Conservation (phyloP, 352 stramenopile species). For the Pythium folliculosum region DNA sequence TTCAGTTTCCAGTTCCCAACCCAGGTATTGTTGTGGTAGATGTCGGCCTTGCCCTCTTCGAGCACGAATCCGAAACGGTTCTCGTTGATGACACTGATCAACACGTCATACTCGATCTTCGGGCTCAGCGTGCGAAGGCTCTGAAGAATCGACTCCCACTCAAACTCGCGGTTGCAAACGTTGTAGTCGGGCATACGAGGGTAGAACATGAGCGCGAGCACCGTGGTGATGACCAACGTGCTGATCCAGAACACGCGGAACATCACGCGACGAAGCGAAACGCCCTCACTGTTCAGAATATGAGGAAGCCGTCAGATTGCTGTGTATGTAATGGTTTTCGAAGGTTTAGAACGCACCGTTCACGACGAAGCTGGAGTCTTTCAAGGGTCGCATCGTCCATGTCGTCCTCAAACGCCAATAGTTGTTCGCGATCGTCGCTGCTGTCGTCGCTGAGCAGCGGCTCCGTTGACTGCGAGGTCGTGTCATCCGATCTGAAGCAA, state of each 20-base stretch:
- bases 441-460: conserved; percentile 51
- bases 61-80: conserved; percentile 87
- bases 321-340: not conserved
- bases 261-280: conserved; percentile 55
- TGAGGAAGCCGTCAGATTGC: not conserved
- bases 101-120: conserved; percentile 84
- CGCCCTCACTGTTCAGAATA: conserved; percentile 33
- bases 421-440: conserved; percentile 40
- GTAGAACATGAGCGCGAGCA: conserved; percentile 87
- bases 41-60: conserved; percentile 70
- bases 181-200: conserved; percentile 87
- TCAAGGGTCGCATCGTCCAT: conserved; percentile 56
- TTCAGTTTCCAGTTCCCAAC: conserved; percentile 78
- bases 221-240: conserved; percentile 54
- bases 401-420: conserved; percentile 62
- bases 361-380: conserved; percentile 43
- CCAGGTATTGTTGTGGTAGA: conserved; percentile 76
- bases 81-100: conserved; percentile 88
- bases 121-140: conserved; percentile 72
- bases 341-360: conserved; percentile 24
- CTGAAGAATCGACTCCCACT: conserved; percentile 86
- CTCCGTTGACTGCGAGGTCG: conserved; percentile 37
- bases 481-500: conserved; percentile 32
- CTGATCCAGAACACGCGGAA: conserved; percentile 61
- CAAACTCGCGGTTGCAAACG: conserved; percentile 88